phyloP scores from a whole-genome alignment of 805 yeast genomes.

The Wickerhamiella sergipiensis region DNA sequence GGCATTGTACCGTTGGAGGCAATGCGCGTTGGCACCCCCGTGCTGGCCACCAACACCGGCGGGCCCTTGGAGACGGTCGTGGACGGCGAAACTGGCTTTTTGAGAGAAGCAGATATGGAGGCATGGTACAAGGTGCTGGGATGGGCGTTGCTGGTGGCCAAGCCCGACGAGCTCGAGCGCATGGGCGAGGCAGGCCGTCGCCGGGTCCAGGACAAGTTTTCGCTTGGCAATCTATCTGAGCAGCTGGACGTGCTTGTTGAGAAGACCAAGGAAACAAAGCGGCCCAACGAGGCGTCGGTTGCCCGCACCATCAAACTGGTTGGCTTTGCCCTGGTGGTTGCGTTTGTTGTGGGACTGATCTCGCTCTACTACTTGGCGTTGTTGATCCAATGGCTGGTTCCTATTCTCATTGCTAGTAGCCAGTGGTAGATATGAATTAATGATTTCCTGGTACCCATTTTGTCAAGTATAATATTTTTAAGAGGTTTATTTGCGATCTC shows the following conservation, averaged over 20 bases:
- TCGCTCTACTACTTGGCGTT: background rate
- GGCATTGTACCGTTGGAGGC: slow-evolving; percentile 97
- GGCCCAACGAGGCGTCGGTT: slow-evolving; percentile 10
- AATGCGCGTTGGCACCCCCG: slow-evolving; percentile 73
- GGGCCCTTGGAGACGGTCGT: slow-evolving; percentile 81
- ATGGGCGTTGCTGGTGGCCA: slow-evolving; percentile 15
- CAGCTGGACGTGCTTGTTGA: slow-evolving; percentile 17
- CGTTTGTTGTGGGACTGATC: background rate
- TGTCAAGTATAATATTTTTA: no score
- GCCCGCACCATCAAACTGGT: slow-evolving; percentile 1
- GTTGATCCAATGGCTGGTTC: slow-evolving; percentile 3
- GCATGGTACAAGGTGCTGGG: slow-evolving; percentile 27
- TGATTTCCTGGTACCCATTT: background rate
- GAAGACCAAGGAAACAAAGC: slow-evolving; percentile 11
- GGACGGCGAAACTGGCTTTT: slow-evolving; percentile 29
- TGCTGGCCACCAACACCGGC: slow-evolving; percentile 75
- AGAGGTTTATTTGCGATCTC: no score
- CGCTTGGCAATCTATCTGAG: slow-evolving; percentile 21
- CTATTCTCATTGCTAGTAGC: slow-evolving; percentile 6
- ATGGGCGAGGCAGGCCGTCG: slow-evolving; percentile 24
- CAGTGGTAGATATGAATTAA: slow-evolving; percentile 7
- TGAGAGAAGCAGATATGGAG: slow-evolving; percentile 20
- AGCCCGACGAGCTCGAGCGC: slow-evolving; percentile 11
- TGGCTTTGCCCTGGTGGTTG: background rate
- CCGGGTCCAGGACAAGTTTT: slow-evolving; percentile 23